Base-by-base conservation (phyloP, 2,329 filamentous ascomycete species). In the Cytospora paraplurivora region DNA sequence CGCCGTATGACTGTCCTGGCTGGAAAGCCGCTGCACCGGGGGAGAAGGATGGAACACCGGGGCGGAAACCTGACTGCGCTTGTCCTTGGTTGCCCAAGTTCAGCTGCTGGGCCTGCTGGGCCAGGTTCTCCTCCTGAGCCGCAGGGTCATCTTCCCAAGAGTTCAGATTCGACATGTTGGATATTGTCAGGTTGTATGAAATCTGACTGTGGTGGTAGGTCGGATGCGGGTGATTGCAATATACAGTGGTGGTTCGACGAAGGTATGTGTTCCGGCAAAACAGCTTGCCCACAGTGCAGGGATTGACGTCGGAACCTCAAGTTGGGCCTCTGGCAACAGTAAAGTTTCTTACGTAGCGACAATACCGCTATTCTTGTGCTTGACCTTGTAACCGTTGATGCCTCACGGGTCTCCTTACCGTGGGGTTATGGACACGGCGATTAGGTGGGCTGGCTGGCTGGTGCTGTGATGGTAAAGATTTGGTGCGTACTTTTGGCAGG, bases 131-230 rank as follows among this genome's bases (percentile, higher is more conserved):
- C 72, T 93, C 89, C 81, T 92, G 89, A 67, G 86, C 88, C 62
- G 88, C 82, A 72, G 88, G 88, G 73, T 93, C 91, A 73, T 96
- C 92, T 80, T 98, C 93, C 91, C 95, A 98, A 67, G 93, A 97
- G 77, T 96, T 93, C 72, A 92, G 90, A 77, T 93, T 88, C 71
- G 93, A 90, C 93, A 97, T 97, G 73, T 62, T 83, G 74, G 13
- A 15, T 49, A 62, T 62, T 60, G 67, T 67, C 27, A 51, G 49
- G 52, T 70, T 68, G 56, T 58, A 44, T 35, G 21, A 51, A 6
- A 44, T 15, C 15, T 38, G 50, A 63, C 35, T 35, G 15, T 50
- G 35, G 44, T 41, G 44, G 19, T 12, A 49, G 33, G 44, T 27
- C 33, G 63, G 35, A 65, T 21, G 56, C 59, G 38, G 56, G 37